Conservation (phyloP, 345 rosid genomes). For the Aquilaria yunnanensis region DNA sequence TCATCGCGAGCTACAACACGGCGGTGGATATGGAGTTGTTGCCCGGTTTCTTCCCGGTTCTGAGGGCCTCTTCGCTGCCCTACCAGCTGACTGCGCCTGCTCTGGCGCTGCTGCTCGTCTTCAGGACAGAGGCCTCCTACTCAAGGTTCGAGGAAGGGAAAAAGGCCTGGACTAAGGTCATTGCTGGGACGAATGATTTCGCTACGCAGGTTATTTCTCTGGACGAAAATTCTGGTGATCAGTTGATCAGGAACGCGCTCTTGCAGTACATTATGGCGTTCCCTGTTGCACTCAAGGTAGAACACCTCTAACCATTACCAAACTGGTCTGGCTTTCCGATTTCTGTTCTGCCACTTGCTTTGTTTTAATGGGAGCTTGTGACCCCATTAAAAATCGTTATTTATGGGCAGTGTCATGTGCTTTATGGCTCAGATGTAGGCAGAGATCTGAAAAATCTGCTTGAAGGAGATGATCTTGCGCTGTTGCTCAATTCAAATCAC, state of each 20-base stretch:
- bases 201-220: slow-evolving; percentile 54
- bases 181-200: slow-evolving; percentile 66
- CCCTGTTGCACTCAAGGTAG: slow-evolving; percentile 84
- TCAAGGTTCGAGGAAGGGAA: slow-evolving; percentile 83
- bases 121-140: slow-evolving; percentile 93
- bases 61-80: slow-evolving; percentile 79
- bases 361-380: neutral
- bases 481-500: slow-evolving; percentile 67
- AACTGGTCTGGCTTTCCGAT: neutral
- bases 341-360: neutral
- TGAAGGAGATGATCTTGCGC: slow-evolving; percentile 67
- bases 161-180: slow-evolving; percentile 75
- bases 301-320: slow-evolving; percentile 1
- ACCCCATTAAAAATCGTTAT: neutral
- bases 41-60: slow-evolving; percentile 58
- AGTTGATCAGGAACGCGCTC: slow-evolving; percentile 38
- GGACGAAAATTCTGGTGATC: slow-evolving; percentile 36
- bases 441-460: slow-evolving; percentile 53
- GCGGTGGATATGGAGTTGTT: slow-evolving; percentile 51
- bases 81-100: slow-evolving; percentile 91
- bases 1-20: slow-evolving; percentile 65
- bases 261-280: slow-evolving; percentile 74
- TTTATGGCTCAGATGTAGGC: slow-evolving; percentile 60
- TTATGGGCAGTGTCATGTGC: slow-evolving; percentile 75
- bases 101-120: slow-evolving; percentile 81